Conservation (phyloP, 2,329 filamentous ascomycete species). For the Pseudopithomyces maydicus region DNA sequence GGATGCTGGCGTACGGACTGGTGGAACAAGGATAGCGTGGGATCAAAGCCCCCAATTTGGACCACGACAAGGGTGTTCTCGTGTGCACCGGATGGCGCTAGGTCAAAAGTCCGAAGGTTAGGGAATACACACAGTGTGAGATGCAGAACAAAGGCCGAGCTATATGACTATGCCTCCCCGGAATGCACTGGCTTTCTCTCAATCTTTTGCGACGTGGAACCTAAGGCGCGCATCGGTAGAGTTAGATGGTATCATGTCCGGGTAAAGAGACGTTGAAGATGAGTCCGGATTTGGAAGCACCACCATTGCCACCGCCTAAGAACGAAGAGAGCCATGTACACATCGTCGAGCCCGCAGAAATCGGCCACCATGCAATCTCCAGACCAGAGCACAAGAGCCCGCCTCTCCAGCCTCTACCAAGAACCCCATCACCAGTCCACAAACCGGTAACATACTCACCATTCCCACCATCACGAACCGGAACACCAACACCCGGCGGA, state of each 20-base stretch:
- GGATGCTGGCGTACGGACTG: conserved; percentile 4
- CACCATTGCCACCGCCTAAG: conserved; percentile 2
- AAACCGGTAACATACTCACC: conserved; percentile 1
- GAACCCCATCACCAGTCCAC: background rate
- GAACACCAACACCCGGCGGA: conserved; percentile 6
- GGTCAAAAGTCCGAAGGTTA: conserved; percentile 5
- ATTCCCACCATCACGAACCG: background rate
- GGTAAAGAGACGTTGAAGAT: conserved; percentile 3
- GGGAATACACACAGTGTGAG: background rate
- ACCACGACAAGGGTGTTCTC: background rate
- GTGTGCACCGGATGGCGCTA: conserved; percentile 5
- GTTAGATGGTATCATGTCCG: conserved; percentile 2
- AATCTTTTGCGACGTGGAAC: background rate
- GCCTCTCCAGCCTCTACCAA: background rate
- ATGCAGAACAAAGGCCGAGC: background rate
- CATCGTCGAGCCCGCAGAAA: background rate
- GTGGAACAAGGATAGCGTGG: conserved; percentile 5
- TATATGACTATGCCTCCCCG: conserved; percentile 7
- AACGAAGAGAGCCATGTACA: background rate
- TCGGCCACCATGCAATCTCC: background rate
- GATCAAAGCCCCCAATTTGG: conserved; percentile 2
- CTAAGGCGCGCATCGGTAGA: background rate
- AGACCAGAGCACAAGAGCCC: background rate
- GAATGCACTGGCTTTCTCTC: background rate
- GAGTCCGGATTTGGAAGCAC: background rate